These are phyloP conservation scores for Takakia lepidozioides DNA, from an alignment of 225 moss, liverwort and hornwort genomes.

Conservation along the genomic window DNA sequence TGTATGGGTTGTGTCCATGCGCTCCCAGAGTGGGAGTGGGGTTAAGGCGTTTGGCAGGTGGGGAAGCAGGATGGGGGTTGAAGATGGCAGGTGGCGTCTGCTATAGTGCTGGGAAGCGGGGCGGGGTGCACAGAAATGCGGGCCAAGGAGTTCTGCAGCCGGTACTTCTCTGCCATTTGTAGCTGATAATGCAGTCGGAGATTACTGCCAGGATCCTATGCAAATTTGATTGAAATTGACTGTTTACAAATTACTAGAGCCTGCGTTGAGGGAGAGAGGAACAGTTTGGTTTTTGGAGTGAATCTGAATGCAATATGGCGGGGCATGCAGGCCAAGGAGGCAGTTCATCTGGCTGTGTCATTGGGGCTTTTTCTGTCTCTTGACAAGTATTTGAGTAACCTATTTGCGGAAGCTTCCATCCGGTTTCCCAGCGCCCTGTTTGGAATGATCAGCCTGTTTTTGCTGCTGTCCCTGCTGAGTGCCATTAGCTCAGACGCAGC, in stretches of 20 bases:
- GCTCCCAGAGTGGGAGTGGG: too few relatives aligned
- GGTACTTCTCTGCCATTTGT: slow-evolving; percentile 9
- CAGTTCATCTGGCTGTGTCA: slow-evolving; percentile 67
- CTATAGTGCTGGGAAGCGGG: slow-evolving; percentile 20
- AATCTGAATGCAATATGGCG: slow-evolving; percentile 4
- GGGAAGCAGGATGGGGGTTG: slow-evolving; percentile 6
- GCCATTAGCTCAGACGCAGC: slow-evolving; percentile 54
- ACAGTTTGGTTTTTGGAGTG: not conserved
- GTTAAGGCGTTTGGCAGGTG: too few relatives aligned
- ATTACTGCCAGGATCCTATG: not conserved
- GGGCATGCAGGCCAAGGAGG: slow-evolving; percentile 70
- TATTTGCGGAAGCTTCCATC: slow-evolving; percentile 61
- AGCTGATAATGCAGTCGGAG: not conserved
- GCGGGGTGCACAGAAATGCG: slow-evolving; percentile 14
- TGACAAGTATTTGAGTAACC: slow-evolving; percentile 62
- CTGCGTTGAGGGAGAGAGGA: slow-evolving; percentile 1
- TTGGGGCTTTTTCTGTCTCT: slow-evolving; percentile 65
- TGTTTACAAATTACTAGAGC: not conserved
- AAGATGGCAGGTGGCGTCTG: too few relatives aligned
- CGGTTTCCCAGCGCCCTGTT: slow-evolving; percentile 93
- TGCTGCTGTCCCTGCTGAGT: slow-evolving; percentile 30
- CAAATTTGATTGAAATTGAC: not conserved
- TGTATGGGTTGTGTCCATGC: slow-evolving; percentile 9
- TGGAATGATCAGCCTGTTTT: slow-evolving; percentile 70
- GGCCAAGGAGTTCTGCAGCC: slow-evolving; percentile 17